phyloP scores from a whole-genome alignment of 2,329 filamentous ascomycete species.

The Anthostomella pinea region DNA sequence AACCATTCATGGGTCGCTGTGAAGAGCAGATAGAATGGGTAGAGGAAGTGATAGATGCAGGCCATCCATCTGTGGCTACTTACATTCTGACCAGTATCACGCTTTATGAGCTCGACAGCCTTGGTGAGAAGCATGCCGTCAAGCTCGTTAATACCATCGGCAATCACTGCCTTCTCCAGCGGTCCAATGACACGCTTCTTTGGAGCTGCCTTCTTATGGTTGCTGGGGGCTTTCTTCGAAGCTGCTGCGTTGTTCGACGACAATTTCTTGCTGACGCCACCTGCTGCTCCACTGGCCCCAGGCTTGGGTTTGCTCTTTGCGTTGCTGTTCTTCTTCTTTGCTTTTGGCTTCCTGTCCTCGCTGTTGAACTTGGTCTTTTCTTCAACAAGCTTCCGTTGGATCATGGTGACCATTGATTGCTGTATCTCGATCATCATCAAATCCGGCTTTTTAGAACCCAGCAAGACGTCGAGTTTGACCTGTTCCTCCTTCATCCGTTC shows the following conservation, averaged over 20 bases:
- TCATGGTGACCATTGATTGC: slow-evolving; percentile 59
- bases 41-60: too few species aligned
- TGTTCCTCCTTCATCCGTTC: slow-evolving; percentile 55
- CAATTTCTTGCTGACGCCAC: slow-evolving; percentile 41
- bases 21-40: too few species aligned
- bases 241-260: slow-evolving; percentile 30
- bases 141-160: slow-evolving; percentile 77
- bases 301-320: slow-evolving; percentile 54
- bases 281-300: slow-evolving; percentile 27
- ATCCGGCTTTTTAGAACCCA: slow-evolving; percentile 49
- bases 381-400: slow-evolving; percentile 70
- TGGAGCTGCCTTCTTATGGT: slow-evolving; percentile 42
- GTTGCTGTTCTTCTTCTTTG: slow-evolving; percentile 79
- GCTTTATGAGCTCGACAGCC: slow-evolving; percentile 87
- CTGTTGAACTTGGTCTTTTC: slow-evolving; percentile 64
- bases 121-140: slow-evolving; percentile 73
- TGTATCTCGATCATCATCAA: slow-evolving; percentile 53
- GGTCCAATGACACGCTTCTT: slow-evolving; percentile 65
- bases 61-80: too few species aligned
- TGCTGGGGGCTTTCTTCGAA: slow-evolving; percentile 30
- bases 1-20: too few species aligned
- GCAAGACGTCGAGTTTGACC: slow-evolving; percentile 53
- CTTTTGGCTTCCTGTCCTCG: slow-evolving; percentile 68
- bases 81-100: slow-evolving; percentile 74
- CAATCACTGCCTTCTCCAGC: slow-evolving; percentile 88